Evolutionary conservation across 2,329 filamentous ascomycete species (phyloP).

Genomic region (Aspergillus pseudoterreus): DNA sequence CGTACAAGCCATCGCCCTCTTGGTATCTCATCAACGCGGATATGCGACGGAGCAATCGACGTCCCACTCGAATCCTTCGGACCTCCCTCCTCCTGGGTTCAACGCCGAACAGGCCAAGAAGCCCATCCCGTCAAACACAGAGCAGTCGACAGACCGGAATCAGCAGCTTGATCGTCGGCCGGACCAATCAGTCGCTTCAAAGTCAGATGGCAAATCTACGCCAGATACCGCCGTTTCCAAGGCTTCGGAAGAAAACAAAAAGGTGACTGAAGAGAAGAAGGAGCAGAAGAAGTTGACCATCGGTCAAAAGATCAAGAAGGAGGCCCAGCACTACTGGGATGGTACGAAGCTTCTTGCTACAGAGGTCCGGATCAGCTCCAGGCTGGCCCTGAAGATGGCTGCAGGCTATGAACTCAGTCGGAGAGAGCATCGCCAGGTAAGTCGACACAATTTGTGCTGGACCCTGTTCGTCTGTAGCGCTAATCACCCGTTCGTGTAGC

Average conservation of each 20-base stretch:
- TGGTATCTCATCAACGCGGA: slow-evolving; percentile 49
- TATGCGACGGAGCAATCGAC: slow-evolving; percentile 58
- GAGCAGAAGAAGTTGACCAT: slow-evolving; percentile 83
- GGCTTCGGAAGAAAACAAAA: slow-evolving; percentile 50
- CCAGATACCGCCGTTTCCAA: slow-evolving; percentile 64
- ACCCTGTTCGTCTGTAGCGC: background rate
- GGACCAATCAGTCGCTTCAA: slow-evolving; percentile 34
- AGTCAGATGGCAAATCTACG: slow-evolving; percentile 42
- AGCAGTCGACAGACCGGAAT: slow-evolving; percentile 30
- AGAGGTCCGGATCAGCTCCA: slow-evolving; percentile 89
- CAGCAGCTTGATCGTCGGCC: slow-evolving; percentile 11
- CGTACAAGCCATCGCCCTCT: slow-evolving; percentile 55
- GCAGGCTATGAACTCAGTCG: slow-evolving; percentile 94
- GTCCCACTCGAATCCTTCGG: slow-evolving; percentile 43
- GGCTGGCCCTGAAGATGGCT: slow-evolving; percentile 92
- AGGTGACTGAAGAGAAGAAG: slow-evolving; percentile 61
- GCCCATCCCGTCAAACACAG: slow-evolving; percentile 61
- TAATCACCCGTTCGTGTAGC: slow-evolving; percentile 35
- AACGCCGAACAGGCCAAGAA: slow-evolving; percentile 87
- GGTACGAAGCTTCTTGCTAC: slow-evolving; percentile 91
- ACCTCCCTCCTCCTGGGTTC: slow-evolving; percentile 79
- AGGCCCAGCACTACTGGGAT: slow-evolving; percentile 94
- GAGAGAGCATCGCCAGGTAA: slow-evolving; percentile 80
- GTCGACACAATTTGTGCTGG: background rate
- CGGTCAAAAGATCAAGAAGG: slow-evolving; percentile 91